phyloP scores from a whole-genome alignment of 441 rosid genomes.

The Populus trichocarpa region DNA sequence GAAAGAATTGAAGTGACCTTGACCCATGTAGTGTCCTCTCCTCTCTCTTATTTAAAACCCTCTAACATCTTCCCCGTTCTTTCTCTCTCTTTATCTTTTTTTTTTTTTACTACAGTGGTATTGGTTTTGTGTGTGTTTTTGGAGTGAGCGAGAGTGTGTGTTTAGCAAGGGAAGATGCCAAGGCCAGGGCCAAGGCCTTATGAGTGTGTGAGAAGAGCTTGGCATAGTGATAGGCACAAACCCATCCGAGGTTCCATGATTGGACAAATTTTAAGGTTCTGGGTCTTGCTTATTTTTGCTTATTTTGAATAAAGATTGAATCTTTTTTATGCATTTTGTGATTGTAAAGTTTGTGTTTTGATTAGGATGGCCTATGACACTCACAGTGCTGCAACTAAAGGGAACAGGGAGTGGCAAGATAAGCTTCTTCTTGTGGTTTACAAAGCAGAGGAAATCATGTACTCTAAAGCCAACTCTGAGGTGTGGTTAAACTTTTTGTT shows the following conservation, averaged over 20 bases:
- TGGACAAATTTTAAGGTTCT: slow-evolving; percentile 91
- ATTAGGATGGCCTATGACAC: slow-evolving; percentile 66
- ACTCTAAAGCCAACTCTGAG: slow-evolving; percentile 97
- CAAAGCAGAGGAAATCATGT: slow-evolving; percentile 92
- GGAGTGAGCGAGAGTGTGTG: background rate
- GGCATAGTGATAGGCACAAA: slow-evolving; percentile 97
- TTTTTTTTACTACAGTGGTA: background rate
- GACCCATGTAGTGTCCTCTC: slow-evolving; percentile 17
- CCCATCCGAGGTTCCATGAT: slow-evolving; percentile 85
- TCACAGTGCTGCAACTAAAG: slow-evolving; percentile 61
- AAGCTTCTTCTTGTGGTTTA: slow-evolving; percentile 79
- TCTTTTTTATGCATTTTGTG: background rate
- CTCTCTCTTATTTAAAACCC: background rate
- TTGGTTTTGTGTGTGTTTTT: background rate
- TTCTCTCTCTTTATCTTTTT: background rate
- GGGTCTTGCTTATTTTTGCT: slow-evolving; percentile 20
- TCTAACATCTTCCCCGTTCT: background rate
- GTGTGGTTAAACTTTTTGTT: slow-evolving; percentile 24
- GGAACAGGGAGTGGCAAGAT: slow-evolving; percentile 92
- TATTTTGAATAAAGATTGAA: slow-evolving; percentile 4
- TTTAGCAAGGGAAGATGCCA: slow-evolving; percentile 58
- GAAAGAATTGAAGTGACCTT: slow-evolving; percentile 21
- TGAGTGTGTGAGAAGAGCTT: slow-evolving; percentile 90
- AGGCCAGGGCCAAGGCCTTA: slow-evolving; percentile 97
- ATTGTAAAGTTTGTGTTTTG: slow-evolving; percentile 27